Percentiles rank a stretch among this genome's conserved stretches.
These are phyloP conservation scores for Cryptococcus sp. DNA, from an alignment of 1,284 basidiomycete genomes.

Conservation along the genomic window DNA sequence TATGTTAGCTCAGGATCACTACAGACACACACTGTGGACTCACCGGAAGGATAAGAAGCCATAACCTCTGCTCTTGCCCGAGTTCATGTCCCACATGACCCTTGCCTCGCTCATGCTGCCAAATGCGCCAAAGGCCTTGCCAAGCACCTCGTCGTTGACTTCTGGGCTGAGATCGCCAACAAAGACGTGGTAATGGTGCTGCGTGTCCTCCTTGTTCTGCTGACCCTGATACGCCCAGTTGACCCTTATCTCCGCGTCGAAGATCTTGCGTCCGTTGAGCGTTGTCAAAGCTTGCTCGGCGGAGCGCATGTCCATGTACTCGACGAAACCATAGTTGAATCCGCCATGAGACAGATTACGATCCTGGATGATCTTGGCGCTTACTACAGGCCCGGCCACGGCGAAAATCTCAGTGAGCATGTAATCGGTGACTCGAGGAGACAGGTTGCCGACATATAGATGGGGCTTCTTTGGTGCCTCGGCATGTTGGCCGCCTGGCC, in stretches of 20 bases:
- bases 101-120: constrained; percentile 93
- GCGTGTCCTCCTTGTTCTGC: constrained; percentile 81
- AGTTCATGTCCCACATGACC: constrained; percentile 99
- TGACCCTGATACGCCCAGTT: constrained; percentile 98
- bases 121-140: constrained; percentile 92
- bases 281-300: constrained; percentile 96
- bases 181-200: constrained; percentile 94
- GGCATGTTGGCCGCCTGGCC: constrained; percentile 9
- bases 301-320: constrained; percentile 94
- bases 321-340: constrained; percentile 97
- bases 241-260: constrained; percentile 94
- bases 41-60: constrained; percentile 60
- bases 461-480: constrained; percentile 64
- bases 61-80: constrained; percentile 79
- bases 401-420: constrained; percentile 94
- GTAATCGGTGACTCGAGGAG: constrained; percentile 71
- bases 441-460: constrained; percentile 96
- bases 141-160: constrained; percentile 95
- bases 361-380: constrained; percentile 98
- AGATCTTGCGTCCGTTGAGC: constrained; percentile 95
- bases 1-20: constrained; percentile 85
- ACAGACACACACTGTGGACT: constrained; percentile 12
- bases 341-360: constrained; percentile 96
- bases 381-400: constrained; percentile 90
- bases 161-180: constrained; percentile 97